Percentiles rank a stretch among this genome's conserved stretches.
These are phyloP conservation scores for Solanum chmielewskii DNA, from an alignment of 257 asterid species.

Conservation along the genomic window DNA sequence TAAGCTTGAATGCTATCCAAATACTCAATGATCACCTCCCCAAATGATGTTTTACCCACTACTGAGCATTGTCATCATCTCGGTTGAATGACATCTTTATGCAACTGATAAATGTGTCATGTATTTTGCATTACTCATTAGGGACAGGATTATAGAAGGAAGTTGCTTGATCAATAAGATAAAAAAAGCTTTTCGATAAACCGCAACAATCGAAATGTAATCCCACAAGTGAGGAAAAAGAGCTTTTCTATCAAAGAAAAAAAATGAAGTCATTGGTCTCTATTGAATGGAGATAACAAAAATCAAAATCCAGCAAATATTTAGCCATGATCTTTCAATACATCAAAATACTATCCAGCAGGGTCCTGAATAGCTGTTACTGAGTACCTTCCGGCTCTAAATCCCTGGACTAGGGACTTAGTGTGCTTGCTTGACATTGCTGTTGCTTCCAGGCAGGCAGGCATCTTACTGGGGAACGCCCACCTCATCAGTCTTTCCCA, in stretches of 20 bases:
- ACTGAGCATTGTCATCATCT: neutral
- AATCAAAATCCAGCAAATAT: neutral
- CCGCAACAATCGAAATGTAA: neutral
- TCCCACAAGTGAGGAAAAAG: neutral
- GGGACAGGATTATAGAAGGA: neutral
- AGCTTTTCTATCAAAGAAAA: neutral
- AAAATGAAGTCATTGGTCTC: neutral
- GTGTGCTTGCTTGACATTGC: conserved; percentile 33
- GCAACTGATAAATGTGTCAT: neutral
- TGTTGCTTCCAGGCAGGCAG: conserved; percentile 72
- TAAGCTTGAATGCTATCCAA: neutral
- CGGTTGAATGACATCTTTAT: neutral
- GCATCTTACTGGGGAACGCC: conserved; percentile 84
- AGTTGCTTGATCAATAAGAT: neutral
- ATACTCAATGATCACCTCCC: neutral
- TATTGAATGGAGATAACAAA: neutral
- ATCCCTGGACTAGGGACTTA: neutral
- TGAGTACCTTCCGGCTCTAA: neutral
- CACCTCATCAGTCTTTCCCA: conserved; percentile 79
- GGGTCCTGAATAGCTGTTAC: neutral
- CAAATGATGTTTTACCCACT: neutral
- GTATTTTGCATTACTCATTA: neutral
- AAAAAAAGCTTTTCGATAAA: neutral
- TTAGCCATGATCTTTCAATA: neutral
- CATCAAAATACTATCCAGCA: neutral